Evolutionary conservation across 345 rosid species (phyloP).

Genomic region (Eucalyptus leucophloia): DNA sequence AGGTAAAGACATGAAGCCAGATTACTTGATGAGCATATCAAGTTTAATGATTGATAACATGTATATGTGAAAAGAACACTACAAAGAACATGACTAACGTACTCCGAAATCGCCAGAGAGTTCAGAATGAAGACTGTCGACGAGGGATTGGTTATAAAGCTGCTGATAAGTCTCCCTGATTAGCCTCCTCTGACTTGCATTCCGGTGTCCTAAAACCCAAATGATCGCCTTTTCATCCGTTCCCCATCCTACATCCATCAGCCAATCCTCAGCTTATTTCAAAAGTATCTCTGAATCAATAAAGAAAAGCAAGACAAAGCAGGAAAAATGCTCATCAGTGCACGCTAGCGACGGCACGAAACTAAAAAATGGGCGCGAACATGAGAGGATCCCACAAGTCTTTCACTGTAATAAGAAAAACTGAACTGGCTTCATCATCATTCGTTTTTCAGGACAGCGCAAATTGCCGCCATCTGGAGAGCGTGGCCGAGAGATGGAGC

Average conservation of each 20-base stretch:
- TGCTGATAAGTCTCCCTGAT: conserved; percentile 54
- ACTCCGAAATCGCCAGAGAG: conserved; percentile 81
- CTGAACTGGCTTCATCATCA: background rate
- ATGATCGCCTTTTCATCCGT: conserved; percentile 62
- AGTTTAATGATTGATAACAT: background rate
- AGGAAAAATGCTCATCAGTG: background rate
- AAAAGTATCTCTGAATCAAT: background rate
- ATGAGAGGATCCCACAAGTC: background rate
- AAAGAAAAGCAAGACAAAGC: background rate
- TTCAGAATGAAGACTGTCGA: conserved; percentile 48
- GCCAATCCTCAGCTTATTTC: background rate
- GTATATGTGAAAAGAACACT: background rate
- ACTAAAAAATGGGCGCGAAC: background rate
- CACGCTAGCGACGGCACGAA: background rate
- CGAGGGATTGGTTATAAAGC: conserved; percentile 51
- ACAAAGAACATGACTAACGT: background rate
- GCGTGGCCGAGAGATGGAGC: background rate
- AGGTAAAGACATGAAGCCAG: background rate
- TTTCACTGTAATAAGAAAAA: background rate
- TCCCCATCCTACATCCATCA: conserved; percentile 44
- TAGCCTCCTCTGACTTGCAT: conserved; percentile 55
- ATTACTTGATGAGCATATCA: background rate
- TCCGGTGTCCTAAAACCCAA: conserved; percentile 52
- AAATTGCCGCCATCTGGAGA: background rate
- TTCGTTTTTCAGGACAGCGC: background rate